phyloP scores from a whole-genome alignment of 352 stramenopile genomes.

The Elongisporangium prolatum region DNA sequence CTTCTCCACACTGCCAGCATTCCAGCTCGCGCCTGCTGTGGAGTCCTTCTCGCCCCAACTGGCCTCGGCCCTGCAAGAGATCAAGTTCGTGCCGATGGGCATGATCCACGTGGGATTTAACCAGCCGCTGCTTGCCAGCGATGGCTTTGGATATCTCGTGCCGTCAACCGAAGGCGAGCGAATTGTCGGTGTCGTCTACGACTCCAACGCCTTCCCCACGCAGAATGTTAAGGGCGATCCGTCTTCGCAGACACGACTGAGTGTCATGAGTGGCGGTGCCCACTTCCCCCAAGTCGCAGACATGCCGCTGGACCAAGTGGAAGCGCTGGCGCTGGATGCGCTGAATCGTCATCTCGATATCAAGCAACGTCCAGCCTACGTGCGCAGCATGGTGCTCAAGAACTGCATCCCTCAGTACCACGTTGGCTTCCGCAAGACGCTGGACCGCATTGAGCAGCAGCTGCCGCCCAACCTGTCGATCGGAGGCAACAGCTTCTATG shows the following conservation, averaged over 20 bases:
- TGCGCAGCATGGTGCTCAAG: constrained; percentile 42
- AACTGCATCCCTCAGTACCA: constrained; percentile 87
- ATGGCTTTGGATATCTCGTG: constrained; percentile 87
- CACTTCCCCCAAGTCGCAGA: constrained; percentile 60
- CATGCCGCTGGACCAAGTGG: constrained; percentile 40
- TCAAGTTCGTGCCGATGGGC: constrained; percentile 78
- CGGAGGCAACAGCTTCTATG: constrained; percentile 85
- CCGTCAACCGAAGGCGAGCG: constrained; percentile 64
- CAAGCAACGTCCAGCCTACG: constrained; percentile 40
- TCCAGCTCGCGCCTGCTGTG: constrained; percentile 44
- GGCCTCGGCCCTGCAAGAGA: constrained; percentile 41
- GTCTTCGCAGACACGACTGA: constrained; percentile 61
- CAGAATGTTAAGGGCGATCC: constrained; percentile 38
- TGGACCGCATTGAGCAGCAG: constrained; percentile 55
- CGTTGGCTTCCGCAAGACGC: constrained; percentile 63
- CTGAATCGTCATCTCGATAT: constrained; percentile 75
- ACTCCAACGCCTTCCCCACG: constrained; percentile 86
- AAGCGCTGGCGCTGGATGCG: constrained; percentile 57
- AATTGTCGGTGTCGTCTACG: constrained; percentile 81
- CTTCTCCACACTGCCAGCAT: constrained; percentile 74
- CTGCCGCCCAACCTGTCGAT: constrained; percentile 45
- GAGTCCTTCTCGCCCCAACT: constrained; percentile 37
- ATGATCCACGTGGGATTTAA: constrained; percentile 82
- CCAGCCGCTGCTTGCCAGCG: constrained; percentile 39
- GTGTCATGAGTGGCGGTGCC: constrained; percentile 80